phyloP scores from a whole-genome alignment of 2,329 filamentous ascomycete species.

The Xylariales sp. region DNA sequence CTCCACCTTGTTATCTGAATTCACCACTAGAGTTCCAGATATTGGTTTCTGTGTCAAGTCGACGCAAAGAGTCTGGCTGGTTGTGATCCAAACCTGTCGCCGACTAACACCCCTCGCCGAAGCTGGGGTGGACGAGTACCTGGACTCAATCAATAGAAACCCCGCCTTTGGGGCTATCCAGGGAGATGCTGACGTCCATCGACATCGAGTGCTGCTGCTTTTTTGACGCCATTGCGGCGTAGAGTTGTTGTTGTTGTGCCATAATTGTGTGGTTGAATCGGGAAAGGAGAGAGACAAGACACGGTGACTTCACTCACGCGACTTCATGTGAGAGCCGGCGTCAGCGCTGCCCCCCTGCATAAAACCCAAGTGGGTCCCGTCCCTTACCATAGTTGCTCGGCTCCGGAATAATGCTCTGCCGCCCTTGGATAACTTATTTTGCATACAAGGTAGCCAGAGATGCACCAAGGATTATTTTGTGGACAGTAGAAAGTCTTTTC shows the following conservation, averaged over 20 bases:
- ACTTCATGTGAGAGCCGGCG: background rate
- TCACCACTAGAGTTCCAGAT: too few relatives aligned
- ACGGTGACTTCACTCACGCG: slow-evolving; percentile 2
- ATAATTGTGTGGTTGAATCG: slow-evolving; percentile 3
- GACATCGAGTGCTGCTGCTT: slow-evolving; percentile 15
- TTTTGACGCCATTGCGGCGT: slow-evolving; percentile 13
- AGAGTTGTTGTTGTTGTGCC: slow-evolving; percentile 1
- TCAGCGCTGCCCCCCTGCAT: too few relatives aligned
- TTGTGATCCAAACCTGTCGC: slow-evolving; percentile 9
- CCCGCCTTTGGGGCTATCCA: slow-evolving; percentile 49
- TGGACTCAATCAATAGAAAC: slow-evolving; percentile 36
- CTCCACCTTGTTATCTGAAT: too few relatives aligned
- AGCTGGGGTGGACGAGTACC: slow-evolving; percentile 17
- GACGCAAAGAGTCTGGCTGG: too few relatives aligned
- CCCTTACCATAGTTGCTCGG: too few relatives aligned
- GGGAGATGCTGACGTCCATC: slow-evolving; percentile 9
- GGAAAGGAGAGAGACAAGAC: background rate
- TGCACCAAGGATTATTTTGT: too few relatives aligned
- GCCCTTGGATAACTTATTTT: too few relatives aligned
- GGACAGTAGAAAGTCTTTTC: too few relatives aligned
- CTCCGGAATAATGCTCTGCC: too few relatives aligned
- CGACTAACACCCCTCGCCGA: slow-evolving; percentile 15
- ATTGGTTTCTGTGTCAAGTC: too few relatives aligned
- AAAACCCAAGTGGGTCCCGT: too few relatives aligned
- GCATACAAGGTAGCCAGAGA: too few relatives aligned